phyloP scores from a whole-genome alignment of 2,329 filamentous ascomycete genomes.

The Aspergillus versicolor region DNA sequence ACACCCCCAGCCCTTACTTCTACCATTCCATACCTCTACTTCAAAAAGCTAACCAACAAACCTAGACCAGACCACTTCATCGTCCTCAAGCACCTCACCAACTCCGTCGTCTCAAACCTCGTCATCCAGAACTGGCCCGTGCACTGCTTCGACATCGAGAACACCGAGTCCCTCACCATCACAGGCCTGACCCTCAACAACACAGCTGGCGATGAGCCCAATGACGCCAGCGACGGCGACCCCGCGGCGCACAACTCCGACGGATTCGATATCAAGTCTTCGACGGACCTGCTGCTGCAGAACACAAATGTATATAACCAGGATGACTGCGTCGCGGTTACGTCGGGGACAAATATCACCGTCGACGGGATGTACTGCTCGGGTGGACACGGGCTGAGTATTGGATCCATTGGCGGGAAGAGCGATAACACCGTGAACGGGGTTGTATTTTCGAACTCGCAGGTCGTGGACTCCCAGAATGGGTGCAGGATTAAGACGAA shows the following conservation, averaged over 20 bases:
- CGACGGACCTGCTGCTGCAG: constrained; percentile 45
- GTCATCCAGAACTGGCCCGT: constrained; percentile 44
- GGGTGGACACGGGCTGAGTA: constrained; percentile 35
- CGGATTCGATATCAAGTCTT: constrained; percentile 51
- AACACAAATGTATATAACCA: constrained; percentile 46
- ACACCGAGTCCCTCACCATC: constrained; percentile 33
- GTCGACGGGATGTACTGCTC: constrained; percentile 37
- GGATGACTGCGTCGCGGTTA: constrained; percentile 41
- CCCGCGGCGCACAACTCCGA: constrained; percentile 49
- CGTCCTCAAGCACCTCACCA: constrained; percentile 40
- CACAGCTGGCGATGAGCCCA: constrained; percentile 37
- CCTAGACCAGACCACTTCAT: constrained; percentile 41
- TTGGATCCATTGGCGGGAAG: constrained; percentile 46
- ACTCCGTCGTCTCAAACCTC: constrained; percentile 38
- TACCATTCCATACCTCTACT: not conserved
- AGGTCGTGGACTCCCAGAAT: constrained; percentile 46
- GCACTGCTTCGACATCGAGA: constrained; percentile 40
- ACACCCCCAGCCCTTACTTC: too few species aligned
- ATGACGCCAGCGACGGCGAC: constrained; percentile 32
- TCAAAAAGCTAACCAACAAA: not conserved
- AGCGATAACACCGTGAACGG: constrained; percentile 54
- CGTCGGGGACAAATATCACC: constrained; percentile 28
- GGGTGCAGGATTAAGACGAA: constrained; percentile 44
- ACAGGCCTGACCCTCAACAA: constrained; percentile 42
- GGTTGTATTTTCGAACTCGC: constrained; percentile 52